phyloP scores from a whole-genome alignment of 75 land plant genomes.

The Selaginella tamariscina region DNA sequence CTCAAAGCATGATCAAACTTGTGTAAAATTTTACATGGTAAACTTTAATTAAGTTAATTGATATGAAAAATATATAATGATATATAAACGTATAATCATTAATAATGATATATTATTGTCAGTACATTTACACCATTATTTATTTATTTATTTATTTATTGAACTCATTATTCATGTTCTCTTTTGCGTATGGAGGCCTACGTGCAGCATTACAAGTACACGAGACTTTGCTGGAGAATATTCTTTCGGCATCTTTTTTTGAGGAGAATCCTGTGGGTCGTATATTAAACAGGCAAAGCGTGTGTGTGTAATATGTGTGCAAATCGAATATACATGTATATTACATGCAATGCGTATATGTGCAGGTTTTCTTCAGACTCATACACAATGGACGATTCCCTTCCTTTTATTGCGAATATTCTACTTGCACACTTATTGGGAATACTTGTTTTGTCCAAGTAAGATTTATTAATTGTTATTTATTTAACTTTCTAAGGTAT shows the following conservation, averaged over 20 bases:
- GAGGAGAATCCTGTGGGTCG: slow-evolving; percentile 84
- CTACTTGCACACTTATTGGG: slow-evolving; percentile 74
- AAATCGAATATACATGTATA: background rate
- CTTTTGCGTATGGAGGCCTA: slow-evolving; percentile 91
- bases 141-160: slow-evolving; percentile 12
- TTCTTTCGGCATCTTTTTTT: slow-evolving; percentile 68
- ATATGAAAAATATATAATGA: background rate
- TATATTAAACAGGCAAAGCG: slow-evolving; percentile 67
- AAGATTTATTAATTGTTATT: no score
- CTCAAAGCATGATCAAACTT: slow-evolving; percentile 4
- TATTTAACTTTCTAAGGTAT: no score
- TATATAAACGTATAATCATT: background rate
- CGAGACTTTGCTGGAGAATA: slow-evolving; percentile 39
- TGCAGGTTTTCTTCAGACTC: slow-evolving; percentile 90
- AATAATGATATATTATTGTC: background rate
- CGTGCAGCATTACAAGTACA: slow-evolving; percentile 75
- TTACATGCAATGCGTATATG: background rate
- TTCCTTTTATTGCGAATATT: slow-evolving; percentile 83
- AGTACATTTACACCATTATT: background rate
- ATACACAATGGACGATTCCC: slow-evolving; percentile 83
- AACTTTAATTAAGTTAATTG: background rate
- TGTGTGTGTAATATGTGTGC: background rate
- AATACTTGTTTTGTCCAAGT: slow-evolving; percentile 39
- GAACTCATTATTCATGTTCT: slow-evolving; percentile 81
- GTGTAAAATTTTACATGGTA: slow-evolving; percentile 53